A percentile compares a stretch with the other conserved stretches of the same genome.
These are phyloP conservation scores for Acer yangbiense DNA, from an alignment of 345 rosid species.

Conservation along the genomic window DNA sequence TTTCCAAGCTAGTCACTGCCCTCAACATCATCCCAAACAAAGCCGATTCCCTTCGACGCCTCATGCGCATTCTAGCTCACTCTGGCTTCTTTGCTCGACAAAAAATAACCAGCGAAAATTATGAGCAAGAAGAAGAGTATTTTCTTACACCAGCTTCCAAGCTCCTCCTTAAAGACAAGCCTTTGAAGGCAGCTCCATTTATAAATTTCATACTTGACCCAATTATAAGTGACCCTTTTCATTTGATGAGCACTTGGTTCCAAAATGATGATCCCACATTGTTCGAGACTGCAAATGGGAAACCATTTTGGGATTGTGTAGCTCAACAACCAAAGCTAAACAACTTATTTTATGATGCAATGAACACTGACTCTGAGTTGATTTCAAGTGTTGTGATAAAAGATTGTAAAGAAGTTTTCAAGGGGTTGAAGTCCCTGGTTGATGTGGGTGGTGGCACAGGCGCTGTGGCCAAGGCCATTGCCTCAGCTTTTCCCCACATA, in stretches of 20 bases:
- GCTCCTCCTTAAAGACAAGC: constrained; percentile 7
- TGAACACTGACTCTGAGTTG: constrained; percentile 4
- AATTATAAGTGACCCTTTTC: neutral
- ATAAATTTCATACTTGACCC: neutral
- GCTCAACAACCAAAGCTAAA: neutral
- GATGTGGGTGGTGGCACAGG: constrained; percentile 14
- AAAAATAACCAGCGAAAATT: neutral
- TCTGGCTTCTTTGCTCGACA: constrained; percentile 15
- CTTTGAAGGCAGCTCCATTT: neutral
- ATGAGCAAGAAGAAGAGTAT: constrained; percentile 11
- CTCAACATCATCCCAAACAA: neutral
- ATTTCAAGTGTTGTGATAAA: neutral
- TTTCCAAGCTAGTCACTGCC: neutral
- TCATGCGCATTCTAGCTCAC: constrained; percentile 14
- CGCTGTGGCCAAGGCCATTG: constrained; percentile 23
- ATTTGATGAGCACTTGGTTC: constrained; percentile 11
- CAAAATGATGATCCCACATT: neutral
- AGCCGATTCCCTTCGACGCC: constrained; percentile 1
- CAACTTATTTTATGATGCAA: neutral
- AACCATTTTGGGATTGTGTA: neutral
- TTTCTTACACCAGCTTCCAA: constrained; percentile 4
- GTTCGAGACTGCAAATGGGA: constrained; percentile 9
- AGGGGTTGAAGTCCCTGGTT: constrained; percentile 14
- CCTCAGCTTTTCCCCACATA: constrained; percentile 29
- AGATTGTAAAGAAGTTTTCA: constrained; percentile 1